Evolutionary conservation across 2,329 filamentous ascomycete species (phyloP), one percentile per base, ranked within the genome.

Genomic region (Macrophomina tecta): DNA sequence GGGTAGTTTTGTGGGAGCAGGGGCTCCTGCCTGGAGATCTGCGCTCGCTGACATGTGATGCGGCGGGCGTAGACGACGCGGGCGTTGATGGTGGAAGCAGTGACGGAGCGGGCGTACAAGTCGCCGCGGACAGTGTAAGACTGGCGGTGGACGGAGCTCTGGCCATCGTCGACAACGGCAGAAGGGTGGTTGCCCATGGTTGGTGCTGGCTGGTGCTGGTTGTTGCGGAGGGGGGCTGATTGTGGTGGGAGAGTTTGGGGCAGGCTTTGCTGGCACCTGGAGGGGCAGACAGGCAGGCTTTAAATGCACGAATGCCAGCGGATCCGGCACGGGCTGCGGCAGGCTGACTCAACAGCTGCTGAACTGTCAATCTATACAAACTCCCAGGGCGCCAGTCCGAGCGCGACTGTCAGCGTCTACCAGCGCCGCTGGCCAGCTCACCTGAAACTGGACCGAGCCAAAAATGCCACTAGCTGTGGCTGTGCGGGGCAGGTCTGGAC

Each of bases 91-190:
- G 36, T 64, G 9, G 61, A 64, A 1, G 61, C 61, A 2, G 61
- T 64, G 23, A 64, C 34, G 61, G 61, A 28, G 34, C 48, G 61
- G 61, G 61, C 48, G 48, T 64, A 32, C 12, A 64, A 48, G 23
- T 64, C 61, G 48, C 61, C 61, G 34, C 61, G 61, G 34, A 64
- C 61, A 4, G 61, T 64, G 48, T 64, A 64, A 18, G 18, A 30
- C 48, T 64, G 61, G 38, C 61, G 61, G 48, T 64, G 61, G 18
- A 64, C 30, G 46, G 61, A 64, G 61, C 61, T 64, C 61, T 64
- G 48, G 46, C 61, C 61, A 32, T 64, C 61, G 16, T 64, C 61
- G 61, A 28, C 46, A 34, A 64, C 49, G 61, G 61, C 61, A 7
- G 61, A 64, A 4, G 61, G 61, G 61, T 64, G 61, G 61, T 64